Percentiles rank a stretch among this genome's conserved stretches.
Evolutionary conservation across 192 early-diverging fungal genomes (phyloP).

Genomic region (Chytriomyces sp.): DNA sequence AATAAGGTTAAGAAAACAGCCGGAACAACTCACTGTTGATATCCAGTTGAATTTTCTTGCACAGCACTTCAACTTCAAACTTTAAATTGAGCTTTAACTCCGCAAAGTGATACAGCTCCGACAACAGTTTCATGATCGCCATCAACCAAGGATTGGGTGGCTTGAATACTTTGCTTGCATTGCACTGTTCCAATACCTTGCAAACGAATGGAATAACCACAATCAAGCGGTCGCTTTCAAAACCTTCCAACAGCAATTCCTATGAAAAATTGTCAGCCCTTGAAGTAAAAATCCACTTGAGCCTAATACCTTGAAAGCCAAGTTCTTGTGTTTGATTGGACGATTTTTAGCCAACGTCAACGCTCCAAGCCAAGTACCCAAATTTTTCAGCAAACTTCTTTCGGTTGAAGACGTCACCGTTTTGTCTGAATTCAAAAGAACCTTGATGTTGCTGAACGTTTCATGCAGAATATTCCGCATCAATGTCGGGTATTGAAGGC

Average conservation of each 20-base stretch:
- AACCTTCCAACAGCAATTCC: conserved; percentile 92
- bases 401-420: conserved; percentile 89
- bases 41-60: conserved; percentile 82
- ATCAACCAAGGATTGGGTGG: conserved; percentile 98
- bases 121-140: conserved; percentile 88
- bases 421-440: conserved; percentile 91
- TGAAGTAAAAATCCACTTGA: conserved; percentile 17
- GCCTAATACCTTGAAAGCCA: conserved; percentile 82
- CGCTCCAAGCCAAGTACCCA: conserved; percentile 97
- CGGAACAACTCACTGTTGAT: conserved; percentile 61
- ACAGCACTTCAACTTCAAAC: conserved; percentile 98
- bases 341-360: conserved; percentile 94
- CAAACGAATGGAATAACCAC: conserved; percentile 98
- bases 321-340: conserved; percentile 94
- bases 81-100: conserved; percentile 94
- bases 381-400: conserved; percentile 88
- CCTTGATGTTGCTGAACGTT: conserved; percentile 84
- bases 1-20: background rate
- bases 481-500: conserved; percentile 70
- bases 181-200: conserved; percentile 92
- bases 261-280: conserved; percentile 31
- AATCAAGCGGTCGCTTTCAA: conserved; percentile 81
- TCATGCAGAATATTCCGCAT: conserved; percentile 82
- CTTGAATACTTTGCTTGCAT: conserved; percentile 84
- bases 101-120: conserved; percentile 91